Evolutionary conservation across 2,329 filamentous ascomycete species (phyloP), one percentile per base, ranked within the genome.

Genomic region (Penicillium occitanis): DNA sequence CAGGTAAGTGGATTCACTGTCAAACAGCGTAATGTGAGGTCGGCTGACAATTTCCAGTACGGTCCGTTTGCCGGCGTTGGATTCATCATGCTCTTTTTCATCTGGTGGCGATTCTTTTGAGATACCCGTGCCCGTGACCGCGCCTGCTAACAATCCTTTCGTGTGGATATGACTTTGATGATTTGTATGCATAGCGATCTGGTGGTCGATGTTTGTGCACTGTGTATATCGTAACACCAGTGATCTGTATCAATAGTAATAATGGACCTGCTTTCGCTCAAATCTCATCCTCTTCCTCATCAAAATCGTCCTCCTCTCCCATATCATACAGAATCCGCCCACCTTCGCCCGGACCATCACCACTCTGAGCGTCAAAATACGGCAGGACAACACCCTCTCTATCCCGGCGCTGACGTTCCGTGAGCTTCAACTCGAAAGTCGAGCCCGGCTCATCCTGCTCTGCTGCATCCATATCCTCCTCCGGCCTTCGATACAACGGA

Each of bases 271-370:
- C 13, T 33, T 61, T 28, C 28, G 28, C 46, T 78, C 76, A 93
- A 70, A 94, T 93, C 79, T 97, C 93, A 79, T 97, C 93, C 73
- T 97, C 93, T 74, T 96, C 93, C 67, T 96, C 93, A 71, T 97
- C 93, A 80, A 97, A 98, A 76, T 98, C 93, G 78, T 99, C 95
- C 80, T 98, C 95, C 69, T 88, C 87, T 1, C 93, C 94, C 91
- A 98, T 96, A 72, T 98, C 94, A 76, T 99, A 99, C 73, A 99
- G 75, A 70, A 99, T 99, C 68, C 94, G 86, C 0, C 95, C 95
- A 4, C 95, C 94, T 73, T 96, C 92, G 0, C 93, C 93, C 0
- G 87, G 82, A 4, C 85, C 86, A 66, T 82, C 78, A 14, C 77
- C 90, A 63, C 88, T 91, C 84, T 99, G 95, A 28, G 95, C 95